A percentile compares a stretch with the other conserved stretches of the same genome.
phyloP scores from a whole-genome alignment of 768 basidiomycete species.

The Trametes cubensis region DNA sequence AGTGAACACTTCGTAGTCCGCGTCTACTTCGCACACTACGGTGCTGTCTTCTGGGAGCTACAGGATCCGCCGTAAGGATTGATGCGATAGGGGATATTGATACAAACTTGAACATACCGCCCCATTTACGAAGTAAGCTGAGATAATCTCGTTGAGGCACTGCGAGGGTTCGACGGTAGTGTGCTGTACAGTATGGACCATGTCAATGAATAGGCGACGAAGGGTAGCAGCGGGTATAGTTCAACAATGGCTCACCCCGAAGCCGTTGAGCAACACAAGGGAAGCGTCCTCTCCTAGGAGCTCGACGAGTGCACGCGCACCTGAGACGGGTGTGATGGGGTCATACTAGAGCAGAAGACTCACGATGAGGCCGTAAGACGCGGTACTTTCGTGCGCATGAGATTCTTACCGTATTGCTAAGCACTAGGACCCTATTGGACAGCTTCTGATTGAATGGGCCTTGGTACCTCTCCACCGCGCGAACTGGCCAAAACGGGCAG shows the following conservation, averaged over 20 bases:
- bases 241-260: conserved; percentile 6
- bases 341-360: neutral
- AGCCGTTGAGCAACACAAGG: conserved; percentile 18
- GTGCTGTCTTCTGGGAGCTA: conserved; percentile 6
- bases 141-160: conserved; percentile 2
- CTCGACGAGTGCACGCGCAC: conserved; percentile 12
- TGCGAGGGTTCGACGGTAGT: conserved; percentile 9
- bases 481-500: conserved; percentile 23
- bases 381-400: too few relatives aligned
- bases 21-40: conserved; percentile 2
- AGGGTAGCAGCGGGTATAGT: neutral
- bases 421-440: conserved; percentile 21
- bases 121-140: conserved; percentile 10
- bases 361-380: too few relatives aligned
- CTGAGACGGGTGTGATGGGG: conserved; percentile 24
- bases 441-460: conserved; percentile 28
- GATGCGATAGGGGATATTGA: neutral
- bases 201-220: neutral
- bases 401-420: conserved; percentile 22
- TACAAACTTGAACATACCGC: neutral
- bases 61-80: too few relatives aligned
- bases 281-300: conserved; percentile 18
- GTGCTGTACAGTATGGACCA: neutral
- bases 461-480: conserved; percentile 26
- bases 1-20: conserved; percentile 9